Percentiles rank a stretch among this genome's conserved stretches.
phyloP scores from a whole-genome alignment of 2,329 filamentous ascomycete species.

The Dactylellina leptospora region DNA sequence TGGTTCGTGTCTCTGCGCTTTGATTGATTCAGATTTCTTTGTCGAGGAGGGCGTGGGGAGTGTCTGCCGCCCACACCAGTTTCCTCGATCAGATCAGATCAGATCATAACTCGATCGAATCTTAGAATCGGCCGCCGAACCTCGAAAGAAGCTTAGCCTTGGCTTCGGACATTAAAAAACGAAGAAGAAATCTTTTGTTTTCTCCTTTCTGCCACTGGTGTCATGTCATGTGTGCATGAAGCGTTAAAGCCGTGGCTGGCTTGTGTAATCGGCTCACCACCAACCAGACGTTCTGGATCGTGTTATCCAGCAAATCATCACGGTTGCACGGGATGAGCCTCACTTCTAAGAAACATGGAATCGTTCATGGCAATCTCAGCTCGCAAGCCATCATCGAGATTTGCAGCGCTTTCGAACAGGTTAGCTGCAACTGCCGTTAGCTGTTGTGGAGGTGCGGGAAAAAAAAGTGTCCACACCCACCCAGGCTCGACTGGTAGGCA shows the following conservation, averaged over 20 bases:
- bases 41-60: too few relatives aligned
- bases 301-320: conserved; percentile 15
- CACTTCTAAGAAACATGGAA: neutral
- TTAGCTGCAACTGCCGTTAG: conserved; percentile 4
- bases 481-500: neutral
- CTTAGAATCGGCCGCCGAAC: too few relatives aligned
- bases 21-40: conserved; percentile 14
- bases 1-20: conserved; percentile 35
- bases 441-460: neutral
- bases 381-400: conserved; percentile 1
- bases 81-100: conserved; percentile 22
- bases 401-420: neutral
- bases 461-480: too few relatives aligned
- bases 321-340: conserved; percentile 1
- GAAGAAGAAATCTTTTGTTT: neutral
- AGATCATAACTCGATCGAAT: conserved; percentile 27
- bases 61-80: neutral
- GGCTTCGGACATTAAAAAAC: conserved; percentile 16
- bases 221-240: conserved; percentile 40
- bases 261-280: conserved; percentile 6
- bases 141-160: too few relatives aligned
- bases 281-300: conserved; percentile 13
- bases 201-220: neutral
- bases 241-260: conserved; percentile 3
- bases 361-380: neutral